Conservation (phyloP, 2,329 filamentous ascomycete species). For the Beauveria pseudobassiana region DNA sequence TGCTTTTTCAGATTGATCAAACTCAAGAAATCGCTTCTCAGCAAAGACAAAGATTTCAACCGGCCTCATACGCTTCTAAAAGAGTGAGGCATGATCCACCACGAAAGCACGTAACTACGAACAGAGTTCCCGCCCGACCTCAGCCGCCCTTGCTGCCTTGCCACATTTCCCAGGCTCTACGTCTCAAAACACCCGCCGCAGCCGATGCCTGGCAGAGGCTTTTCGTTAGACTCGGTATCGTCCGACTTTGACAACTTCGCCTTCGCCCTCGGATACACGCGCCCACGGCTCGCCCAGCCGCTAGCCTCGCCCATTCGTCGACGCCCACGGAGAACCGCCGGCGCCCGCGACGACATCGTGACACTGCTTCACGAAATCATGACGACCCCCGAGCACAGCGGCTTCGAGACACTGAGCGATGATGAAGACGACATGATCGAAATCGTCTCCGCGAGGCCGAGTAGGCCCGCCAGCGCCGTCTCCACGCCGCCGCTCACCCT, state of each 20-base stretch:
- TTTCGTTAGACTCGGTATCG: neutral
- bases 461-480: neutral
- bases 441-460: constrained; percentile 16
- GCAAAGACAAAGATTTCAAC: neutral
- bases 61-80: neutral
- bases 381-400: neutral
- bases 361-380: neutral
- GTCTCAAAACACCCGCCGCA: neutral
- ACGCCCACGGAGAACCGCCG: neutral
- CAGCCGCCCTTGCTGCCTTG: neutral
- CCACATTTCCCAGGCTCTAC: neutral
- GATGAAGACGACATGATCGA: constrained; percentile 29
- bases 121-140: neutral
- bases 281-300: neutral
- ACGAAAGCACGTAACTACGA: neutral
- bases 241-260: neutral
- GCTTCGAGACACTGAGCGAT: neutral
- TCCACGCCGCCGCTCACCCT: neutral
- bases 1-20: neutral
- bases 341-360: neutral
- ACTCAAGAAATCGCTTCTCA: neutral
- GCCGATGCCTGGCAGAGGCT: constrained; percentile 3
- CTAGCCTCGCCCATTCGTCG: neutral
- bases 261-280: neutral
- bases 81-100: neutral